Evolutionary conservation across 2,329 filamentous ascomycete species (phyloP).

Genomic region (Cordyceps cateniannulata): DNA sequence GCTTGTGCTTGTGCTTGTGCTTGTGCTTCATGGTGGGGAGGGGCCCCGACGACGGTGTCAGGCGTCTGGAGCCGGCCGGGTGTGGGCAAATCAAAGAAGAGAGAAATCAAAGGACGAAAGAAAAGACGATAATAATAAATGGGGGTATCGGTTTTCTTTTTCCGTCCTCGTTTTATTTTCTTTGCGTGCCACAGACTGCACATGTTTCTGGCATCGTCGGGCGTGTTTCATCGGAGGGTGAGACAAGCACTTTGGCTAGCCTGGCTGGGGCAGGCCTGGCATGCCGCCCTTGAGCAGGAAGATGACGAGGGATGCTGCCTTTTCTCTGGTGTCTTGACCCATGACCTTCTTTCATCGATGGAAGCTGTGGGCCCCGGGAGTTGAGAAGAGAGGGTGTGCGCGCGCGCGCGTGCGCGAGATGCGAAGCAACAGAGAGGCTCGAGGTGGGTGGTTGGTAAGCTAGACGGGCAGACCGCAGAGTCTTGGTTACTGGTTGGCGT

Average conservation of each 20-base stretch:
- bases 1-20: neutral
- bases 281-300: neutral
- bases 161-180: neutral
- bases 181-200: constrained; percentile 15
- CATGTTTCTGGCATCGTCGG: constrained; percentile 24
- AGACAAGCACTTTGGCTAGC: constrained; percentile 22
- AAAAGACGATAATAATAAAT: neutral
- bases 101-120: neutral
- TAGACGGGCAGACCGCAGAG: neutral
- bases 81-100: neutral
- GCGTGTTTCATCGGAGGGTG: constrained; percentile 25
- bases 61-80: neutral
- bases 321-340: neutral
- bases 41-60: neutral
- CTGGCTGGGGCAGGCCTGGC: constrained; percentile 5
- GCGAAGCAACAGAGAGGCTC: no score
- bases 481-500: no score
- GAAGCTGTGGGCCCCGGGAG: neutral
- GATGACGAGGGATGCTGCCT: neutral
- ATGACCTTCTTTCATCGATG: neutral
- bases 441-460: neutral
- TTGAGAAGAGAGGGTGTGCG: neutral
- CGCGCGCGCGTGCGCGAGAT: neutral
- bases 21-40: neutral
- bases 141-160: neutral